Percentiles rank a stretch among this genome's conserved stretches.
Evolutionary conservation across 1,284 basidiomycete species (phyloP).

Genomic region (Ustilago nuda): DNA sequence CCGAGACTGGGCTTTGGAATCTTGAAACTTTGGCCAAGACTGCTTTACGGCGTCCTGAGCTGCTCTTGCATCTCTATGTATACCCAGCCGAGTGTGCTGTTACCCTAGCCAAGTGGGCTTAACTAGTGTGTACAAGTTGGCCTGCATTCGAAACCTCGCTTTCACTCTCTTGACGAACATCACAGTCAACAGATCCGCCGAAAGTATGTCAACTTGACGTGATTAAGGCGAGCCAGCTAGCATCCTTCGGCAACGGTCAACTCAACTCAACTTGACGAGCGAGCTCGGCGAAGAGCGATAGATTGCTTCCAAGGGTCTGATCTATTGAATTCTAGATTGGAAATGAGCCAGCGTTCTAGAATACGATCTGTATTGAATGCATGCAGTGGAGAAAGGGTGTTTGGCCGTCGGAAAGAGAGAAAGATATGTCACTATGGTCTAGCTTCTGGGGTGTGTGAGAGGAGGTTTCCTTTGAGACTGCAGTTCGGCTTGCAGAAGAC

Average conservation of each 20-base stretch:
- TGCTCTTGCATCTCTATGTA: neutral
- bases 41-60: neutral
- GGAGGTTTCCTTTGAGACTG: neutral
- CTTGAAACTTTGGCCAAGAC: neutral
- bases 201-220: neutral
- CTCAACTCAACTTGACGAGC: neutral
- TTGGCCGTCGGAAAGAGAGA: neutral
- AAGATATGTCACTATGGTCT: neutral
- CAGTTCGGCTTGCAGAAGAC: conserved; percentile 2
- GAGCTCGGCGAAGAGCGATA: neutral
- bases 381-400: neutral
- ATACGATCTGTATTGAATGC: neutral
- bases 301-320: neutral
- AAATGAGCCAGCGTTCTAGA: neutral
- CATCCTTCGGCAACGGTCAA: neutral
- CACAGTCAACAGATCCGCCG: neutral
- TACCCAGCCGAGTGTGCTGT: neutral
- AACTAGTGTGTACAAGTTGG: neutral
- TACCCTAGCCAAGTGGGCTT: no score
- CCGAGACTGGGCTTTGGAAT: conserved; percentile 7
- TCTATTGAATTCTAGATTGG: neutral
- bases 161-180: neutral
- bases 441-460: neutral
- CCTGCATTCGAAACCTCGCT: neutral
- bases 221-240: neutral